Base-by-base conservation (phyloP, 2,329 filamentous ascomycete species). In the Alternaria tenuissima region DNA sequence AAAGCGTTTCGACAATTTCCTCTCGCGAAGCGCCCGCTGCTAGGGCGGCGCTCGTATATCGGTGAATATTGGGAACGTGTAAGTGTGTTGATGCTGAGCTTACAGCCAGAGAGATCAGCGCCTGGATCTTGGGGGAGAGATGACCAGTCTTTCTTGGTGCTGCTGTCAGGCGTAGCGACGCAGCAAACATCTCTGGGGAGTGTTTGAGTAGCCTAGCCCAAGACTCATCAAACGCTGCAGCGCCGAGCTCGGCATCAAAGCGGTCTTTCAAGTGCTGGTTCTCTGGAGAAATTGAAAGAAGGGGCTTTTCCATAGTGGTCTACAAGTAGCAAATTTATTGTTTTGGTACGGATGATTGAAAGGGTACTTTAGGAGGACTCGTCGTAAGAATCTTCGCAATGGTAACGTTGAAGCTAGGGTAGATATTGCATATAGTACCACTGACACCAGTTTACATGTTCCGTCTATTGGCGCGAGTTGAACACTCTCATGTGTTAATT, bases 1-100 rank as follows among this genome's bases (percentile, higher is more conserved):
- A 81, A 3, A 84, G 75, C 1, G 80, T 77, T 64, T 84, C 82
- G 34, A 84, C 70, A n/a, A 84, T 76, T 64, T 84, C 81, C 3
- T 71, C 69, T 11, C 71, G 67, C 0, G 73, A 78, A 1, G 82
- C 82, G 3, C 82, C 82, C 18, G 75, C 72, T 1, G 67, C 61
- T 5, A 81, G 60, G 0, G 82, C 82, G 0, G 74, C 72, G n/a
- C 71, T 58, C 8, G 78, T 80, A 61, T 83, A 77, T 11, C 75
- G 68, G 16, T 78, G 76, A 22, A 84, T 80, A 3, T 80, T 80
- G 1, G 81, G 80, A 0, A 72, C 46, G 63, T 83, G 80, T 6
- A 84, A 76, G 63, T 84, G 81, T 7, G 81, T 84, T 6, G 78
- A 74, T 8, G 81, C 75, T 51, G 79, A 77, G 61, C 80, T 77